phyloP scores from a whole-genome alignment of 2,329 filamentous ascomycete species.

The Intubia oerlemansii region DNA sequence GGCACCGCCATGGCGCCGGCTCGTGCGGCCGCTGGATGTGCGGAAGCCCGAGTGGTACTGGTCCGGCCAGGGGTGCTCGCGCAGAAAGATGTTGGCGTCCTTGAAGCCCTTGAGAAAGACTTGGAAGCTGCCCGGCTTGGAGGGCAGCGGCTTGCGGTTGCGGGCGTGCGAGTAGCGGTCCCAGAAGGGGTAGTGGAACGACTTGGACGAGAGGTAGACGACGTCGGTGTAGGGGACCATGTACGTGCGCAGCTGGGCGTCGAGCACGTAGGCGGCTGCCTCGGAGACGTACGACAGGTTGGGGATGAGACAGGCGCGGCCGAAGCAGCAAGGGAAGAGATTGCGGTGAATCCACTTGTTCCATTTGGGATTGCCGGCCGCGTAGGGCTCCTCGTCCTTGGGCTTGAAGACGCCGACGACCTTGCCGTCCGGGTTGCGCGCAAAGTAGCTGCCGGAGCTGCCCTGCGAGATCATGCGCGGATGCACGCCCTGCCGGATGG shows the following conservation, averaged over 20 bases:
- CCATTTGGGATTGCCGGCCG: slow-evolving; percentile 94
- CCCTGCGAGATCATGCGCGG: slow-evolving; percentile 93
- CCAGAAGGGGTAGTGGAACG: slow-evolving; percentile 97
- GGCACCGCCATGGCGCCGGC: slow-evolving; percentile 13
- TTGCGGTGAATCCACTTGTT: slow-evolving; percentile 99
- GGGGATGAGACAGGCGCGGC: slow-evolving; percentile 83
- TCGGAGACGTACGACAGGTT: slow-evolving; percentile 97
- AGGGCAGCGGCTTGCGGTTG: slow-evolving; percentile 67
- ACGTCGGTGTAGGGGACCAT: slow-evolving; percentile 95
- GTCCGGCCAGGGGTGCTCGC: slow-evolving; percentile 93
- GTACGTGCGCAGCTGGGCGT: slow-evolving; percentile 72
- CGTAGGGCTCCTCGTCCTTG: slow-evolving; percentile 96
- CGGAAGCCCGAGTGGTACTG: slow-evolving; percentile 55
- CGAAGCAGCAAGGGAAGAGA: slow-evolving; percentile 92
- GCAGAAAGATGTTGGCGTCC: slow-evolving; percentile 85
- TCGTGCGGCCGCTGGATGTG: slow-evolving; percentile 42
- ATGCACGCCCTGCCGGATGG: slow-evolving; percentile 79
- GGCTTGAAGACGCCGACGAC: slow-evolving; percentile 97
- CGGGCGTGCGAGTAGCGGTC: slow-evolving; percentile 73
- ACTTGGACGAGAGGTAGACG: slow-evolving; percentile 82
- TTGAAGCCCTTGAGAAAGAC: slow-evolving; percentile 95
- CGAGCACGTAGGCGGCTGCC: slow-evolving; percentile 87
- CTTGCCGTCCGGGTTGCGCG: slow-evolving; percentile 74
- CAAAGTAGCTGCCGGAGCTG: slow-evolving; percentile 96
- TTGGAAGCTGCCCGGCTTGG: slow-evolving; percentile 90